phyloP scores from a whole-genome alignment of 768 basidiomycete species.

The Filobasidium wieringae region DNA sequence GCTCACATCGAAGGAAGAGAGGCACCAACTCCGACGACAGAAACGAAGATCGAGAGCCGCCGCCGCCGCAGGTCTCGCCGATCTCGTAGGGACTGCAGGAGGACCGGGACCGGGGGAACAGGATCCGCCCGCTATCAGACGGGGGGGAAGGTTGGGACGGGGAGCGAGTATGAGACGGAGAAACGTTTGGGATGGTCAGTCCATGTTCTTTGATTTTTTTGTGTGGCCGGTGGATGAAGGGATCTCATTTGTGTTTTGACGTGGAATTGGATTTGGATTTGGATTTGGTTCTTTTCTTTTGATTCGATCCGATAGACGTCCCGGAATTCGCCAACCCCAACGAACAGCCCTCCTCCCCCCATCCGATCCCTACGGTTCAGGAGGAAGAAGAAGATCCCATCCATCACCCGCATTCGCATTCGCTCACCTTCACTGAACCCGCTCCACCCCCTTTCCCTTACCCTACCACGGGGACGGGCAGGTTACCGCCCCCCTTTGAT shows the following conservation, averaged over 20 bases:
- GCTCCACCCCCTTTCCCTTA: conserved; percentile 10
- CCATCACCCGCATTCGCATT: too few species aligned
- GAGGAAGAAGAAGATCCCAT: neutral
- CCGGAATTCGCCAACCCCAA: neutral
- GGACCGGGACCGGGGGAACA: neutral
- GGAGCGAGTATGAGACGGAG: conserved; percentile 9
- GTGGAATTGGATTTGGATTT: neutral
- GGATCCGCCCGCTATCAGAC: neutral
- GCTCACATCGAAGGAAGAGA: too few species aligned
- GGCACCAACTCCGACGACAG: too few species aligned
- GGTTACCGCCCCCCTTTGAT: neutral
- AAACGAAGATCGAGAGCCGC: too few species aligned
- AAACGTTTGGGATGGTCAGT: conserved; percentile 10
- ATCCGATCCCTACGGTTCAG: neutral
- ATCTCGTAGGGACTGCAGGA: too few species aligned
- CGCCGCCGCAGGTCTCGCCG: too few species aligned
- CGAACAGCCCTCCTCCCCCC: too few species aligned
- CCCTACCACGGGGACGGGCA: neutral
- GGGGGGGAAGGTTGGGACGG: neutral
- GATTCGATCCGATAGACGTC: neutral
- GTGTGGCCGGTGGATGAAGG: neutral
- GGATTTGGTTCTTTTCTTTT: neutral
- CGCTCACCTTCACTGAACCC: neutral
- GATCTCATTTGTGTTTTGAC: neutral
- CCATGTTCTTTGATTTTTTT: neutral